These are phyloP conservation scores for Clavispora asparagi DNA, from an alignment of 805 yeast species.

Conservation along the genomic window DNA sequence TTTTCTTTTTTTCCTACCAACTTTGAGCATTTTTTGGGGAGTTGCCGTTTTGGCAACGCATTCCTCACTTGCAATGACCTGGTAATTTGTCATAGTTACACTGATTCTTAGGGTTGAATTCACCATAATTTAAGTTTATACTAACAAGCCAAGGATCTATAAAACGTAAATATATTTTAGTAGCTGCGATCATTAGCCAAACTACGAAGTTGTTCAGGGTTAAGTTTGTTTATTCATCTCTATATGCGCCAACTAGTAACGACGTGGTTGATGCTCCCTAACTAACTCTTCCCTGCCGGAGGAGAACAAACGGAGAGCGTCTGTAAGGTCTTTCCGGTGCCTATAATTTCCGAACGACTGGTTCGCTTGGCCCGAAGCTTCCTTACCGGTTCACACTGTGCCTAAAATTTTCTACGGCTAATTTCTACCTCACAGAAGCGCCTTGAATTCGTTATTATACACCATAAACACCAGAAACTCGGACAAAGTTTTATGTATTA, in stretches of 20 bases:
- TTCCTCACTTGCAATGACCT: conserved; percentile 47
- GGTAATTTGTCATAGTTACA: conserved; percentile 88
- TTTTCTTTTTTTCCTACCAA: conserved; percentile 26
- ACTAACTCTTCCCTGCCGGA: too few relatives aligned
- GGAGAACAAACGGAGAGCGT: too few relatives aligned
- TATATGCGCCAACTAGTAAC: too few relatives aligned
- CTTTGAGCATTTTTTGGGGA: conserved; percentile 33
- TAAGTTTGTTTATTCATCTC: too few relatives aligned
- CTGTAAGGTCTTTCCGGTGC: too few relatives aligned
- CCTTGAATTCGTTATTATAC: conserved; percentile 5
- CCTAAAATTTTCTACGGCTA: not conserved
- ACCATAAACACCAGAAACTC: conserved; percentile 2
- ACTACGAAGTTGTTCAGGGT: too few relatives aligned
- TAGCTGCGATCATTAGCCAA: not conserved
- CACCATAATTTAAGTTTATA: not conserved
- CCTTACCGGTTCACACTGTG: too few relatives aligned
- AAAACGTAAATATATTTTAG: not conserved
- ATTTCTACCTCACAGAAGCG: not conserved
- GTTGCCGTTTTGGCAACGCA: conserved; percentile 51
- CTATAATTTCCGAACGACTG: too few relatives aligned
- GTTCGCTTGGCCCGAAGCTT: too few relatives aligned
- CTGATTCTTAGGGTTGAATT: conserved; percentile 40
- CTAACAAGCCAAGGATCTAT: not conserved
- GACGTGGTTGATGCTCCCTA: too few relatives aligned
- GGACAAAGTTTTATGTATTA: conserved; percentile 14